A percentile compares a stretch with the other conserved stretches of the same genome.
These are phyloP conservation scores for Silybum marianum DNA, from an alignment of 129 eudicot species.

Conservation along the genomic window DNA sequence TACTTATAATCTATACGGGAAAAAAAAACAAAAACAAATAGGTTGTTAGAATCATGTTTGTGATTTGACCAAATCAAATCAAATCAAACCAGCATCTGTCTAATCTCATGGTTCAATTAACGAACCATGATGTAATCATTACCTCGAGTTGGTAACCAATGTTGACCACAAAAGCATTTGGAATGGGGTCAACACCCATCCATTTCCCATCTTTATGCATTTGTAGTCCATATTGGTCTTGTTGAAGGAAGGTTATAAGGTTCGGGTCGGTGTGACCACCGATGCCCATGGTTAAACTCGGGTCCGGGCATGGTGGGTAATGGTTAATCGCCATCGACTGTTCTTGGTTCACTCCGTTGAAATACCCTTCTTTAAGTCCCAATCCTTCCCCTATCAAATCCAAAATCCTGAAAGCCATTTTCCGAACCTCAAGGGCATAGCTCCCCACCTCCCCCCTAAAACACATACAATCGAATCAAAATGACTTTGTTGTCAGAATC, in stretches of 20 bases:
- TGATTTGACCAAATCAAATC: neutral
- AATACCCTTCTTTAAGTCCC: slow-evolving; percentile 39
- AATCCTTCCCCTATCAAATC: slow-evolving; percentile 47
- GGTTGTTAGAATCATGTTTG: neutral
- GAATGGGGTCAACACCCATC: slow-evolving; percentile 48
- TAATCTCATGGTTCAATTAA: neutral
- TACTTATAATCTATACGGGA: slow-evolving; percentile 49
- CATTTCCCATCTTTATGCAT: slow-evolving; percentile 44
- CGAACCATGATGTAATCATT: neutral
- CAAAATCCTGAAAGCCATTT: slow-evolving; percentile 42
- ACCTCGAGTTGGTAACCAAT: slow-evolving; percentile 52
- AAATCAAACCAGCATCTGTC: neutral
- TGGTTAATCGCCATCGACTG: slow-evolving; percentile 34
- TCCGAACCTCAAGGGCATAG: slow-evolving; percentile 30
- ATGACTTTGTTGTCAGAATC: neutral
- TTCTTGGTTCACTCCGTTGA: slow-evolving; percentile 23
- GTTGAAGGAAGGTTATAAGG: slow-evolving; percentile 48
- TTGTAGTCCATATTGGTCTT: slow-evolving; percentile 50
- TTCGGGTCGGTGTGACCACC: slow-evolving; percentile 47
- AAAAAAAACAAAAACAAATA: neutral
- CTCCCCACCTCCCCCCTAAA: slow-evolving; percentile 37
- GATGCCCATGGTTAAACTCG: slow-evolving; percentile 51
- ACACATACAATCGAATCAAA: neutral
- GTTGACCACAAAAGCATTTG: slow-evolving; percentile 62
- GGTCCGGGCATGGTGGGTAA: slow-evolving; percentile 53